Percentiles rank a stretch among this genome's conserved stretches.
Evolutionary conservation across 2,329 filamentous ascomycete species (phyloP).

Genomic region (Pseudogymnoascus pannorum): DNA sequence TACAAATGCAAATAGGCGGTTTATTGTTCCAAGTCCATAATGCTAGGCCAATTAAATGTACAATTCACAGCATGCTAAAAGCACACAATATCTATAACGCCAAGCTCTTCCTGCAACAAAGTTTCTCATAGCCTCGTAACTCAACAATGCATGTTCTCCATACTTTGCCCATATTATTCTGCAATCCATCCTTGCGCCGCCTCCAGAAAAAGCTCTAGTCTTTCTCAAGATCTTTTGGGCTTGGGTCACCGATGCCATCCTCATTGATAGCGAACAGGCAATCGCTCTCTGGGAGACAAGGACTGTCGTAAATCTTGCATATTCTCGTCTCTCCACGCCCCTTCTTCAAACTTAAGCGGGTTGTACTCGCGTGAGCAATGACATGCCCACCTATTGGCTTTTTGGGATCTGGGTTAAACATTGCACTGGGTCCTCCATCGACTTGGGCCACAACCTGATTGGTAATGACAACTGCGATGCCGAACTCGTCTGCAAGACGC

Average conservation of each 20-base stretch:
- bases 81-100: conserved; percentile 8
- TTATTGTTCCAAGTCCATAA: not conserved
- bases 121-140: conserved; percentile 7
- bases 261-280: conserved; percentile 96
- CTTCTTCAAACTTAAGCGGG: conserved; percentile 89
- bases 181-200: not conserved
- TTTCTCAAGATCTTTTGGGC: conserved; percentile 91
- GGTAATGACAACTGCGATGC: conserved; percentile 96
- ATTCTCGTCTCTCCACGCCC: conserved; percentile 91
- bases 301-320: conserved; percentile 98
- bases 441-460: conserved; percentile 99
- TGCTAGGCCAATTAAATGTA: conserved; percentile 8
- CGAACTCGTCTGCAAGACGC: conserved; percentile 73
- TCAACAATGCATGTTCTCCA: conserved; percentile 1
- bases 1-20: not conserved
- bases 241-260: conserved; percentile 92
- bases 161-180: not conserved
- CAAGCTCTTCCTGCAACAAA: conserved; percentile 1
- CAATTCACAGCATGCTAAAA: not conserved
- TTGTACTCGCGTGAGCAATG: conserved; percentile 95
- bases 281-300: conserved; percentile 92
- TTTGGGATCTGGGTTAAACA: conserved; percentile 99
- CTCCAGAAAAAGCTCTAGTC: conserved; percentile 35
- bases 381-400: conserved; percentile 99
- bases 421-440: conserved; percentile 87